Base-by-base conservation (phyloP, 371 early-diverging fungal species). In the Rhizopus microsporus region DNA sequence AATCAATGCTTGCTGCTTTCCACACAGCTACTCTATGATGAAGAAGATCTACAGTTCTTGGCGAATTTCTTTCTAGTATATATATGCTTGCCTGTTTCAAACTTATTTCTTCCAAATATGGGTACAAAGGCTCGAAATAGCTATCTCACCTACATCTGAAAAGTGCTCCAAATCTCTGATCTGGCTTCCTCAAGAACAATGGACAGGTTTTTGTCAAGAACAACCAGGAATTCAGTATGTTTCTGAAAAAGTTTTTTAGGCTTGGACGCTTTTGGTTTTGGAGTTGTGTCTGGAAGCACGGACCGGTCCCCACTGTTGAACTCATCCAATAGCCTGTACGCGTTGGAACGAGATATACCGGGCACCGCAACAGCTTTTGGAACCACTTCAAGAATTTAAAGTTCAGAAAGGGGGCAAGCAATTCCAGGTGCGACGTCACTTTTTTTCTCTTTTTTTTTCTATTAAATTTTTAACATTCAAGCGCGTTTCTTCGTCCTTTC, bases 91-190 rank as follows among this genome's bases (percentile, higher is more conserved):
- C 54, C 16, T 54, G n/a, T 7, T 54, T 54, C n/a, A 45, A 44
- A 45, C 37, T 39, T 5, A 54, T 23, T 45, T 54, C 34, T 54
- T 34, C 34, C 45, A 33, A 54, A 54, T 54, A 45, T 54, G 54
- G 32, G 54, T 54, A 32, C 33, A 44, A 44, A 54, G 45, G 33
- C 54, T 54, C 16, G 54, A 54, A 44, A 43, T 42, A 54, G 43
- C 45, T 44, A 54, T 44, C 29, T 44, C n/a, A 5, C 16, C 43
- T 44, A 54, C 30, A 7, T 13, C 54, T 33, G 23, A 17, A 44
- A 33, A 44, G 31, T 34, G 42, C 8, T 32, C 34, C 16, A 45
- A 7, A 54, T 13, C 45, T 54, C 16, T 12, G 34, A 45, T 45
- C 55, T 45, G 33, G 34, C 45, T 45, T 45, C 55, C 13, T 45